Evolutionary conservation across 2,329 filamentous ascomycete species (phyloP).

Genomic region (Sphaerulina populicola): DNA sequence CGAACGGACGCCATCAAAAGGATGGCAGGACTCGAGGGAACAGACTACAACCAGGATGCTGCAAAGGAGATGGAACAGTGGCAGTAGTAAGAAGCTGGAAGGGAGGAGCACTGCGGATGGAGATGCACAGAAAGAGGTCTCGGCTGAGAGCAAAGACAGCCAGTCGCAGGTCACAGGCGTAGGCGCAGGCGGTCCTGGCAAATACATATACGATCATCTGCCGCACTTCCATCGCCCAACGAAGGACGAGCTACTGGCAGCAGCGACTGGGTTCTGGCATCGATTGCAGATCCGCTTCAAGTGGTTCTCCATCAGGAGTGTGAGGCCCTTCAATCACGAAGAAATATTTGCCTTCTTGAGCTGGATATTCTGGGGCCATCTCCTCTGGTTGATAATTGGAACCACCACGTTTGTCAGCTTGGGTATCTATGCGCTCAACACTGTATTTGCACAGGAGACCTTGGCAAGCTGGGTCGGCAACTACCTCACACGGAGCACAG

Average conservation of each 20-base stretch:
- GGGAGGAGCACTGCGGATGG: conserved; percentile 15
- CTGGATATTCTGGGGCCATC: conserved; percentile 87
- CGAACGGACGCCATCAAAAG: conserved; percentile 6
- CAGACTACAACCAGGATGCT: conserved; percentile 8
- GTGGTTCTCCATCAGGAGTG: conserved; percentile 92
- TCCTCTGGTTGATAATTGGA: conserved; percentile 91
- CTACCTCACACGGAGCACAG: conserved; percentile 87
- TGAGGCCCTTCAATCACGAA: conserved; percentile 87
- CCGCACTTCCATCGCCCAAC: conserved; percentile 73
- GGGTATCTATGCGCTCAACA: conserved; percentile 84
- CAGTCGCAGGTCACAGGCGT: conserved; percentile 10
- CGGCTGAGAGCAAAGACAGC: conserved; percentile 17
- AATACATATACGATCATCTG: conserved; percentile 47
- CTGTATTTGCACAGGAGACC: conserved; percentile 93
- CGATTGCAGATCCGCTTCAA: conserved; percentile 87
- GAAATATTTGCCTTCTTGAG: conserved; percentile 94
- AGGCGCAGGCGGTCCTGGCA: conserved; percentile 13
- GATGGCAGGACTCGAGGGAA: conserved; percentile 8
- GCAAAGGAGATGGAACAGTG: conserved; percentile 20
- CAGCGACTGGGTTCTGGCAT: conserved; percentile 88
- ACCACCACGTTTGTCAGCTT: conserved; percentile 96
- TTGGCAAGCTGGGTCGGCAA: conserved; percentile 89
- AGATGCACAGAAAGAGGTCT: conserved; percentile 18
- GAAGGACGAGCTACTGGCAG: conserved; percentile 85
- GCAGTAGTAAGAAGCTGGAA: conserved; percentile 11